A percentile compares a stretch with the other conserved stretches of the same genome.
These are phyloP conservation scores for Ascocoryne sarcoides DNA, from an alignment of 2,329 filamentous ascomycete genomes.

Conservation along the genomic window DNA sequence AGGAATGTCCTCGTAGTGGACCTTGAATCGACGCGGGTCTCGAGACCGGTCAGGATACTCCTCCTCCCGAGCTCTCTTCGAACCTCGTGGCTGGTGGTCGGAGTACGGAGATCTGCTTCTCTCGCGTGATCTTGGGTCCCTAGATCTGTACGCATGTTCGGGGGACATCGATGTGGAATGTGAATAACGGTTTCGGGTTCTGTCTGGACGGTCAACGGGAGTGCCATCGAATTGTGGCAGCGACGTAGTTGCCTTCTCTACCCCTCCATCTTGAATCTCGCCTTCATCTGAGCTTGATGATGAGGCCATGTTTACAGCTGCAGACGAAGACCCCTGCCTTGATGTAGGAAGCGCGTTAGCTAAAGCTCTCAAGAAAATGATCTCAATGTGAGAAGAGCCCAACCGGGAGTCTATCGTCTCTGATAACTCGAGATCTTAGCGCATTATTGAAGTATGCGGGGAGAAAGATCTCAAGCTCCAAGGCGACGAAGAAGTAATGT, in stretches of 20 bases:
- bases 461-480: too few species aligned
- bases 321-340: constrained; percentile 29
- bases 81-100: constrained; percentile 37
- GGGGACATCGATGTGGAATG: constrained; percentile 29
- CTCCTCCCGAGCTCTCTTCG: constrained; percentile 59
- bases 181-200: constrained; percentile 52
- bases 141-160: constrained; percentile 36
- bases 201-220: constrained; percentile 89
- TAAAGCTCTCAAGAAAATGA: constrained; percentile 24
- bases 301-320: constrained; percentile 36
- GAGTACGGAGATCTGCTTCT: constrained; percentile 48
- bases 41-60: constrained; percentile 41
- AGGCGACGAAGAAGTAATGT: too few species aligned
- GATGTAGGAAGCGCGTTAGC: constrained; percentile 29
- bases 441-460: constrained; percentile 22
- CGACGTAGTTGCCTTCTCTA: constrained; percentile 86
- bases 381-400: constrained; percentile 32
- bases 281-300: constrained; percentile 71
- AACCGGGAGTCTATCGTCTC: constrained; percentile 31
- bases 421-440: constrained; percentile 23
- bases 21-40: constrained; percentile 52
- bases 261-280: constrained; percentile 71
- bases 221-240: constrained; percentile 65
- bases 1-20: constrained; percentile 48
- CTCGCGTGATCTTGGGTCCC: constrained; percentile 35